Conservation (phyloP, 495 filamentous ascomycete species). For the Podospora pseudocomata region DNA sequence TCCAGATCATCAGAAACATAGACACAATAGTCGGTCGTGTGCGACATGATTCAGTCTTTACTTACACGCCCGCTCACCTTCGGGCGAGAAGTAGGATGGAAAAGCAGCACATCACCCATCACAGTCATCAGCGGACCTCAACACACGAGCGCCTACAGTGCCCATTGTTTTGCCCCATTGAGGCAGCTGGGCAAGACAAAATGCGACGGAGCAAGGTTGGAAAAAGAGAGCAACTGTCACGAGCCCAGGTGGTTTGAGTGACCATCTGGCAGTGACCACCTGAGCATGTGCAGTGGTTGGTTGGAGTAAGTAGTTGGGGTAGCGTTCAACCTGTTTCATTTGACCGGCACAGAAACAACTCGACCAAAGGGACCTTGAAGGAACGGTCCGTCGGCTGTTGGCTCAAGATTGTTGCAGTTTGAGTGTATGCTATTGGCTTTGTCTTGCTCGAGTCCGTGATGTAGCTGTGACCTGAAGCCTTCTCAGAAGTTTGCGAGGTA, state of each 20-base stretch:
- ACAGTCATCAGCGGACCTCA: slow-evolving; percentile 26
- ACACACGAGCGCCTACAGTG: slow-evolving; percentile 1
- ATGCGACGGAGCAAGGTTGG: slow-evolving; percentile 15
- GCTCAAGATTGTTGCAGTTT: not conserved
- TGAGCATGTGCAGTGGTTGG: slow-evolving; percentile 23
- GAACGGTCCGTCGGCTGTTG: not conserved
- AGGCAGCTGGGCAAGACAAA: slow-evolving; percentile 12
- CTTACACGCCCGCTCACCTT: slow-evolving; percentile 3
- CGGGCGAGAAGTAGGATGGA: not conserved
- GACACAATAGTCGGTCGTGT: slow-evolving; percentile 4
- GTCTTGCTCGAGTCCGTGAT: not conserved
- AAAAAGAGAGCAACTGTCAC: slow-evolving; percentile 9
- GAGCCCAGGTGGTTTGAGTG: slow-evolving; percentile 18
- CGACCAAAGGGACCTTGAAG: not conserved
- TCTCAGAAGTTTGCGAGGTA: not conserved
- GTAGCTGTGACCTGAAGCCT: slow-evolving; percentile 2
- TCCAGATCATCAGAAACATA: slow-evolving; percentile 7
- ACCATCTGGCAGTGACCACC: slow-evolving; percentile 19
- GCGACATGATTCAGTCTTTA: slow-evolving; percentile 21
- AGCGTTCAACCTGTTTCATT: slow-evolving; percentile 8
- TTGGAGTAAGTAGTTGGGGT: slow-evolving; percentile 1
- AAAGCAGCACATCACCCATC: not conserved
- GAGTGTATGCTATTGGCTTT: not conserved
- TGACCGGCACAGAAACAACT: slow-evolving; percentile 8
- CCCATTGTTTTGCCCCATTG: slow-evolving; percentile 10